phyloP scores from a whole-genome alignment of 2,329 filamentous ascomycete species.

The Diplodia corticola region DNA sequence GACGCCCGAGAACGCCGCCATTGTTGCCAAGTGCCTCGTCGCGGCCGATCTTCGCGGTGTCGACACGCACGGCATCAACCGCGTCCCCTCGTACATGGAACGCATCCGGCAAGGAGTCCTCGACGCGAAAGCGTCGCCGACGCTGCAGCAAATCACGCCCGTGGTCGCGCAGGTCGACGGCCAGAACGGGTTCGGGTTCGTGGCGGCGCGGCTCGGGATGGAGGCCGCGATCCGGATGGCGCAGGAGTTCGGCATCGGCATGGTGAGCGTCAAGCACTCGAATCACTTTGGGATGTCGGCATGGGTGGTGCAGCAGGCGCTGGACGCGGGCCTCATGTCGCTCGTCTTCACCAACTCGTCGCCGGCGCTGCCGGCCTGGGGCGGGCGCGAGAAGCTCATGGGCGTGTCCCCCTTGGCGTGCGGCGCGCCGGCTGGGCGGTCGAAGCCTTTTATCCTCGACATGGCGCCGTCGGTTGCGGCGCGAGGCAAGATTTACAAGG shows the following conservation, averaged over 20 bases:
- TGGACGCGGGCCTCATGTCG: conserved; percentile 68
- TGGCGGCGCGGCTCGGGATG: conserved; percentile 69
- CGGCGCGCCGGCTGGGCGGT: conserved; percentile 66
- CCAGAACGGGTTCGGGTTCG: conserved; percentile 73
- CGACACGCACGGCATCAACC: conserved; percentile 77
- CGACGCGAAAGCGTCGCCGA: conserved; percentile 60
- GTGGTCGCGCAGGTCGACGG: conserved; percentile 69
- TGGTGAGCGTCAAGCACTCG: conserved; percentile 72
- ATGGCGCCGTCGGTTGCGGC: conserved; percentile 72
- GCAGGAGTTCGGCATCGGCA: conserved; percentile 66
- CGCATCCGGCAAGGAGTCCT: conserved; percentile 71
- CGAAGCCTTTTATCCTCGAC: conserved; percentile 69
- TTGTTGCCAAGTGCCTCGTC: conserved; percentile 68
- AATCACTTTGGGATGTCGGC: conserved; percentile 86
- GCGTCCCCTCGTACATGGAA: conserved; percentile 75
- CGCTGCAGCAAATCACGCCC: conserved; percentile 63
- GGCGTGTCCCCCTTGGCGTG: conserved; percentile 75
- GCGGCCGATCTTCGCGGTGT: conserved; percentile 76
- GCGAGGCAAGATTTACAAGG: conserved; percentile 73
- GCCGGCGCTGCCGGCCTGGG: conserved; percentile 71
- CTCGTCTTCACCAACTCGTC: conserved; percentile 62
- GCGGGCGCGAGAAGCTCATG: conserved; percentile 67
- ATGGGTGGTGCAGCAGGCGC: conserved; percentile 75
- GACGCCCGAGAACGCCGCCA: conserved; percentile 57
- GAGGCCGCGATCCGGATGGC: conserved; percentile 66